Percentiles rank a stretch among this genome's conserved stretches.
Evolutionary conservation across 106 monocot genomes (phyloP).

Genomic region (Alisma plantagoaquatica): DNA sequence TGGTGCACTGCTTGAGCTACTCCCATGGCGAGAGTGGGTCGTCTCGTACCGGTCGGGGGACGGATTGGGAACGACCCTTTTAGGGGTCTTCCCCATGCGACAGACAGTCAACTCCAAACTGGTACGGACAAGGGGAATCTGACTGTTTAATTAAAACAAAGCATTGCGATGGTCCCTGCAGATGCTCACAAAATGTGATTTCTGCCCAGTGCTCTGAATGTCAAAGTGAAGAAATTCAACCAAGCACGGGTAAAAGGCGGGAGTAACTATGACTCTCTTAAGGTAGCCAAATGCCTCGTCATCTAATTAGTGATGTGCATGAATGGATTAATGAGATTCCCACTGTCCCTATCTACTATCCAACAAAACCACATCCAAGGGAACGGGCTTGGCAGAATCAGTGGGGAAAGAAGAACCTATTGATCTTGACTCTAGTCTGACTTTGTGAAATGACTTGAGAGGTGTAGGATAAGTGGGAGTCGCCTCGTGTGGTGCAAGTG

Average conservation of each 20-base stretch:
- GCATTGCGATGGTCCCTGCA: conserved; percentile 30
- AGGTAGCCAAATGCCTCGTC: conserved; percentile 88
- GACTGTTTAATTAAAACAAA: conserved; percentile 27
- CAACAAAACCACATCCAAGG: not conserved
- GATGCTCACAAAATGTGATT: conserved; percentile 42
- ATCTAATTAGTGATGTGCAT: not conserved
- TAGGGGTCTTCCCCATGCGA: not conserved
- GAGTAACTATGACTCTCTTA: conserved; percentile 88
- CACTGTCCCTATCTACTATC: not conserved
- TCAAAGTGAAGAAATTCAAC: conserved; percentile 57
- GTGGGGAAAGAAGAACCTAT: conserved; percentile 9
- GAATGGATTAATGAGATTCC: not conserved
- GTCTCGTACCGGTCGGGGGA: conserved; percentile 1
- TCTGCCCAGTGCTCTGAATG: conserved; percentile 48
- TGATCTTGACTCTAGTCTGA: conserved; percentile 12
- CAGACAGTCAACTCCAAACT: conserved; percentile 15
- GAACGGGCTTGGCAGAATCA: conserved; percentile 5
- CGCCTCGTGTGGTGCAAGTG: too few relatives aligned
- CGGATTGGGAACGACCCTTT: not conserved
- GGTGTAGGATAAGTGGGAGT: conserved; percentile 13
- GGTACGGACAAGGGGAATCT: conserved; percentile 27
- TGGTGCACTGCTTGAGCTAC: conserved; percentile 4
- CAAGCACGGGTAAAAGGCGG: conserved; percentile 68
- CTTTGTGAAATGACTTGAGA: conserved; percentile 12
- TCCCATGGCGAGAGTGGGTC: conserved; percentile 5